Evolutionary conservation across 495 filamentous ascomycete species (phyloP), one percentile per base, ranked within the genome.

Genomic region (Astrothelium subdiscretum): DNA sequence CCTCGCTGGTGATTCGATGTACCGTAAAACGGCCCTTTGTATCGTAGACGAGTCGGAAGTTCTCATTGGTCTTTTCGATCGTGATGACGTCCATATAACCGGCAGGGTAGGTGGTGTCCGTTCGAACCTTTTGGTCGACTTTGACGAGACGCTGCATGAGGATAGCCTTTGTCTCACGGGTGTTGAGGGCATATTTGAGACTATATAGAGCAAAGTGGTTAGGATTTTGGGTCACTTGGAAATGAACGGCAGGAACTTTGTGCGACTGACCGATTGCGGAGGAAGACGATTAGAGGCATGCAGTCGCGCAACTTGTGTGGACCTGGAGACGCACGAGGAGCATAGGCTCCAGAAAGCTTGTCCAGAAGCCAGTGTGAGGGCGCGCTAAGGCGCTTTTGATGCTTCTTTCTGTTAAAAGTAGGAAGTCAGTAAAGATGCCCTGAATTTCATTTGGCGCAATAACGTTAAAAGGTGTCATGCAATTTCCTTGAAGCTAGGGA

Each of bases 1-100:
- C 94, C 83, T 96, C 95, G 65, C 86, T 80, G 71, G 92, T 89
- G 82, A 97, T 96, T 74, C 94, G 90, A 87, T 98, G 94, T 72
- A 98, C 92, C 76, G 95, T 97, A 89, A 97, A 98, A 74, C 94
- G 94, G 69, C 94, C 94, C 88, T 98, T 98, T 84, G 95, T 97
- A 75, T 98, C 95, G 84, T 97, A 98, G 63, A 98, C 83, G 68
- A 98, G 89, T 73, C 94, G 92, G 89, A 98, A 98, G 87, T 96
- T 85, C 86, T 98, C 94, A 81, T 90, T 90, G 66, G 94, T 98
- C 89, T 97, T 98, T 79, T 98, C 94, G 78, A 98, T 90, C 69
- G 83, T 83, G 84, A 98, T 97, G 75, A 98, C 92, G 74, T 98
- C 95, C 95, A 97, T 97, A 84, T 94, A 97, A 71, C 94, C 94